phyloP scores from a whole-genome alignment of 169 alveolate genomes.

The Plasmodium gonderi region DNA sequence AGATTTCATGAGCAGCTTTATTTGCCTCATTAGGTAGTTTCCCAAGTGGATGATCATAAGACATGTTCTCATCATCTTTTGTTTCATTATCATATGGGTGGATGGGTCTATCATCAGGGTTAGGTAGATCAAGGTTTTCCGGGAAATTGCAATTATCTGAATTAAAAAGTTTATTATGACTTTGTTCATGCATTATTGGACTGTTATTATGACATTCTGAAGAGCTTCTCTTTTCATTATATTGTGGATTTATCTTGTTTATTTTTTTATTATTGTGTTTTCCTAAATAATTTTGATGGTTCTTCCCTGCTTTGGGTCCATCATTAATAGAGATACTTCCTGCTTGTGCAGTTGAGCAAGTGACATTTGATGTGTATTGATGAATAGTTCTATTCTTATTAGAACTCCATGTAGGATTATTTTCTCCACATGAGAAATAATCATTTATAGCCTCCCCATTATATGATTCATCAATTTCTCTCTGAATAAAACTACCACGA shows the following conservation, averaged over 20 bases:
- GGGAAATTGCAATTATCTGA: neutral
- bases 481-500: conserved; percentile 9
- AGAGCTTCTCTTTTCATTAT: neutral
- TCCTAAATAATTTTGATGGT: neutral
- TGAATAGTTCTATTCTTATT: neutral
- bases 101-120: too few species aligned
- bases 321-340: too few species aligned
- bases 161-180: neutral
- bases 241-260: neutral
- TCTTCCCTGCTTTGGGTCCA: neutral
- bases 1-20: neutral
- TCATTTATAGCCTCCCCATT: conserved; percentile 56
- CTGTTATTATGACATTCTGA: neutral
- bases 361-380: neutral
- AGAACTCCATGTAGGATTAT: neutral
- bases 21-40: neutral
- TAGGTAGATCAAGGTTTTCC: neutral
- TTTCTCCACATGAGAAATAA: neutral
- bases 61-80: too few species aligned
- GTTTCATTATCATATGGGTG: too few species aligned
- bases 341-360: neutral
- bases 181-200: neutral
- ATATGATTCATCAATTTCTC: conserved; percentile 55
- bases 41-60: too few species aligned
- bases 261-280: neutral